These are phyloP conservation scores for Coemansia sp. DNA, from an alignment of 192 early-diverging fungal species.

Conservation along the genomic window DNA sequence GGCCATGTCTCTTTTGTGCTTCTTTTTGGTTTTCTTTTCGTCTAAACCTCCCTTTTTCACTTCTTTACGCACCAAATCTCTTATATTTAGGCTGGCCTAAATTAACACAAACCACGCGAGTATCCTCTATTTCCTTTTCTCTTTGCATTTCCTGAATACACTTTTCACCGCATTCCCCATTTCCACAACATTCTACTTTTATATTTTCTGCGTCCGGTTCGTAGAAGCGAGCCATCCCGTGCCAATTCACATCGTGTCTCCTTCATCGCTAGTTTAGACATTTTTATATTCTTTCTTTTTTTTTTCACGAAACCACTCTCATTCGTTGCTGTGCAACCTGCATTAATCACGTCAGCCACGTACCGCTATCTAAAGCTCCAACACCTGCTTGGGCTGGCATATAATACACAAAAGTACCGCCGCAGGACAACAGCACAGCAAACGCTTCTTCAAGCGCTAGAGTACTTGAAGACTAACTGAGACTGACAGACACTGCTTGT, in stretches of 20 bases:
- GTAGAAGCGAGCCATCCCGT: neutral
- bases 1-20: neutral
- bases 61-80: neutral
- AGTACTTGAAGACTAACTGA: too few species aligned
- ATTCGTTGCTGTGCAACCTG: slow-evolving; percentile 1
- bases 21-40: neutral
- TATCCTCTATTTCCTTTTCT: neutral
- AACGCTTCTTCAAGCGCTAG: too few species aligned
- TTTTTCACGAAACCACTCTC: neutral
- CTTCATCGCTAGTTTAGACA: neutral
- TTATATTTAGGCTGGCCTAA: slow-evolving; percentile 12
- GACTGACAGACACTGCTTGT: neutral
- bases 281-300: neutral
- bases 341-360: neutral
- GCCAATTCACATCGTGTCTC: neutral
- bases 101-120: neutral
- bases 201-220: neutral
- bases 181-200: neutral
- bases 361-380: neutral
- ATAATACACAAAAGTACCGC: too few species aligned
- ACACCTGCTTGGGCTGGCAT: too few species aligned
- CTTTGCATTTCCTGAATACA: slow-evolving; percentile 6
- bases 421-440: too few species aligned
- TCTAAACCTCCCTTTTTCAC: neutral
- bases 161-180: neutral